phyloP scores from a whole-genome alignment of 1,284 basidiomycete genomes.

The Phlebopus sp. region DNA sequence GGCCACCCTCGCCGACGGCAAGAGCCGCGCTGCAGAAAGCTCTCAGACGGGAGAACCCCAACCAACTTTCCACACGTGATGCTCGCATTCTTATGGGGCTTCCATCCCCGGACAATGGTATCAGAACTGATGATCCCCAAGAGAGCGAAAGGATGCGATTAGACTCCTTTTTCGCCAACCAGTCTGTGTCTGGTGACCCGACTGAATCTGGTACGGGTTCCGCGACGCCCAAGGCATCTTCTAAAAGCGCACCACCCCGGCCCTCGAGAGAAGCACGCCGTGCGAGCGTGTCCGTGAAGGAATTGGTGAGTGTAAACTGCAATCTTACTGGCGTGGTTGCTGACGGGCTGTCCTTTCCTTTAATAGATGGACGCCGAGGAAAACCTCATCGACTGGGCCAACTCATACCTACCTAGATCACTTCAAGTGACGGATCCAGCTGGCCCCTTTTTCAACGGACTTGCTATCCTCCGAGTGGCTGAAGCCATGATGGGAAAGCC shows the following conservation, averaged over 20 bases:
- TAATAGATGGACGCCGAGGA: slow-evolving; percentile 38
- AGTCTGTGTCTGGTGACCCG: slow-evolving; percentile 28
- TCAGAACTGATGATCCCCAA: slow-evolving; percentile 35
- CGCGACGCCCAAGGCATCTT: slow-evolving; percentile 4
- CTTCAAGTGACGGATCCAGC: slow-evolving; percentile 59
- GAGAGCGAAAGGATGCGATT: slow-evolving; percentile 43
- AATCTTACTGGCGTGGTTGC: background rate
- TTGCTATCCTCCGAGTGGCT: slow-evolving; percentile 72
- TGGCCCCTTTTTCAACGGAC: slow-evolving; percentile 57
- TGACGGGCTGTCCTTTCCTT: slow-evolving; percentile 1
- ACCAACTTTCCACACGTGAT: slow-evolving; percentile 85
- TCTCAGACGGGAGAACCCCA: slow-evolving; percentile 82
- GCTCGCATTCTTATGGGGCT: slow-evolving; percentile 79
- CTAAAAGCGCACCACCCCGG: slow-evolving; percentile 48
- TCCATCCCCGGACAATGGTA: slow-evolving; percentile 32
- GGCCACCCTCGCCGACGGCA: slow-evolving; percentile 89
- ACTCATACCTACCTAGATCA: slow-evolving; percentile 69
- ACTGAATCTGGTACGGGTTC: slow-evolving; percentile 15
- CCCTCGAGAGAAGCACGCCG: slow-evolving; percentile 62
- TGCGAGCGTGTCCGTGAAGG: slow-evolving; percentile 33
- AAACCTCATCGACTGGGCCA: slow-evolving; percentile 81
- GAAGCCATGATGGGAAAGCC: slow-evolving; percentile 73
- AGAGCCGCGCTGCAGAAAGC: slow-evolving; percentile 90
- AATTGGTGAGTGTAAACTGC: slow-evolving; percentile 35
- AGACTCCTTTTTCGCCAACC: slow-evolving; percentile 56